Evolutionary conservation across 1,284 basidiomycete species (phyloP).

Genomic region (Pascua guehoae): DNA sequence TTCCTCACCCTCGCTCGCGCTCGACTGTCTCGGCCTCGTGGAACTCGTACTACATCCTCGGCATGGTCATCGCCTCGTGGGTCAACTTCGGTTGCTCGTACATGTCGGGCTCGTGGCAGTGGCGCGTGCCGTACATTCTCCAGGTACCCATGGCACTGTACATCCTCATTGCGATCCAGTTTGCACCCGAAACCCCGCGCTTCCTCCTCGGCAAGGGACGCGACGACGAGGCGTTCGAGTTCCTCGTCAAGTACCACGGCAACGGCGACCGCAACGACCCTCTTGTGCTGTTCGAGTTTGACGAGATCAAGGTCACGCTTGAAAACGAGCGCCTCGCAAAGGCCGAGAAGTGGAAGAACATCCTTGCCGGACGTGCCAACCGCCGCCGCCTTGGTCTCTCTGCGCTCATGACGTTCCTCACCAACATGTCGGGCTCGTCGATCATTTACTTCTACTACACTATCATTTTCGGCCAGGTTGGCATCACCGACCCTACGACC

Average conservation of each 20-base stretch:
- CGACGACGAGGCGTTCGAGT: slow-evolving; percentile 66
- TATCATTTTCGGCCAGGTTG: slow-evolving; percentile 43
- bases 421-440: slow-evolving; percentile 31
- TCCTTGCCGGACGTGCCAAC: slow-evolving; percentile 37
- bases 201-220: slow-evolving; percentile 42
- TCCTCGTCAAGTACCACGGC: slow-evolving; percentile 76
- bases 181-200: slow-evolving; percentile 49
- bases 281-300: slow-evolving; percentile 70
- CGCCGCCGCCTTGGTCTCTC: slow-evolving; percentile 44
- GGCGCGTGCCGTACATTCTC: slow-evolving; percentile 48
- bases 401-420: slow-evolving; percentile 45
- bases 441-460: slow-evolving; percentile 51
- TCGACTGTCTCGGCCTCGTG: slow-evolving; percentile 40
- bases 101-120: slow-evolving; percentile 32
- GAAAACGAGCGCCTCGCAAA: slow-evolving; percentile 57
- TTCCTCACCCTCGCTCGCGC: slow-evolving; percentile 46
- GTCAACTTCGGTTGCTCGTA: slow-evolving; percentile 26
- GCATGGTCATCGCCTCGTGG: slow-evolving; percentile 23
- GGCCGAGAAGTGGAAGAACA: slow-evolving; percentile 43
- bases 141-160: slow-evolving; percentile 46
- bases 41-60: slow-evolving; percentile 44
- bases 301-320: slow-evolving; percentile 74
- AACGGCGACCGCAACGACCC: slow-evolving; percentile 61
- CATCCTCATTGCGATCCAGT: slow-evolving; percentile 48
- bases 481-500: slow-evolving; percentile 44